Base-by-base conservation (phyloP, 768 basidiomycete species). In the Phylloporus scabripes region DNA sequence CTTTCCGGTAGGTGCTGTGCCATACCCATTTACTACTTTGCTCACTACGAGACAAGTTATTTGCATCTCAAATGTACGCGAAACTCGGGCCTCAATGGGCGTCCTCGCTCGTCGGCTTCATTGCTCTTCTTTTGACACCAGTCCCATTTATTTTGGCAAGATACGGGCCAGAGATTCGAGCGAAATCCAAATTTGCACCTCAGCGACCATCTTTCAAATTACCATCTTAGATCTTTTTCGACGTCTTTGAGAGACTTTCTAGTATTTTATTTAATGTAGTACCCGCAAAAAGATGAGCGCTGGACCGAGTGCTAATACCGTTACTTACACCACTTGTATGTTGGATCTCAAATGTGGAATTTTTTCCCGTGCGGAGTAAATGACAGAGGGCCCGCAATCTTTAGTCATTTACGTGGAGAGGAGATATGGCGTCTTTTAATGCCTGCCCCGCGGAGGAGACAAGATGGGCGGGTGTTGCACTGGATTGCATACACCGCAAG, bases 21-120 rank as follows among this genome's bases (percentile, higher is more conserved):
- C 49, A 48, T 37, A 53, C 42, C 5, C 7, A 31, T 38, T 3
- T 21, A 14, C 29, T 4, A 6, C 20, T 23, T 26, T 53, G n/a
- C 55, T 56, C 17, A 62, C 37, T 5, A 5, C 9, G 20, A 33
- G 14, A 18, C 34, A 44, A 61, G 63, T 70, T 82, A 31, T 82
- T 82, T 55, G 75, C 76, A 2, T 64, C 70, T n/a, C 71, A 78
- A 52, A 78, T 83, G 77, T 83, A 78, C 50, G 55, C 62, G 1
- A 64, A 61, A 15, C 66, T 83, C 4, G 73, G 74, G 43, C 71
- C 80, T 1, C 66, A 66, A 36, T 83, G 80, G 82, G 81, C 81
- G 20, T 82, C 82, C 7, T 72, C 81, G 9, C 52, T 83, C 9
- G 58, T 83, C 3, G 81, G 78, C 0, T 74, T 73, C 51, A 57